phyloP scores from a whole-genome alignment of 139 green algal species.

The Parachlorella kessleri region DNA sequence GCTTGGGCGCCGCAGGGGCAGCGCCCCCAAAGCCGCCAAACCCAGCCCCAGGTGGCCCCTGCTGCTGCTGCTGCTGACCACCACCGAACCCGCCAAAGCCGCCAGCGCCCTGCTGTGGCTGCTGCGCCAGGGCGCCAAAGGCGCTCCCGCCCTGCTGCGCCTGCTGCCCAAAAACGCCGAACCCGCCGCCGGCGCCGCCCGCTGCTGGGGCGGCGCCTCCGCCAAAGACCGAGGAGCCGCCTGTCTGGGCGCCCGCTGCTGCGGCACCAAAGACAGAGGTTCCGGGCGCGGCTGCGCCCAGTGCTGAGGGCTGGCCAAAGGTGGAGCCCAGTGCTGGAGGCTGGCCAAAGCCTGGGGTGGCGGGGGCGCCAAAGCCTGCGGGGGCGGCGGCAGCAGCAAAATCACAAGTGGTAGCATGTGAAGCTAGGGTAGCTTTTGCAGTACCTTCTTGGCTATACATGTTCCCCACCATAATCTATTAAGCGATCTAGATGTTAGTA shows the following conservation, averaged over 20 bases:
- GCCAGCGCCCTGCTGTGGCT: neutral
- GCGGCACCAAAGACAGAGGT: neutral
- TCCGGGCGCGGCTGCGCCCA: conserved; percentile 10
- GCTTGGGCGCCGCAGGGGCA: conserved; percentile 3
- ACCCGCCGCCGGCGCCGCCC: conserved; percentile 16
- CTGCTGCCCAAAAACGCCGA: conserved; percentile 21
- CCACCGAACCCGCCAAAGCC: neutral
- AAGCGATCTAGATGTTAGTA: neutral
- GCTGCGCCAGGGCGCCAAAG: neutral
- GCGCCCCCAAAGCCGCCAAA: conserved; percentile 22
- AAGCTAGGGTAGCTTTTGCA: neutral
- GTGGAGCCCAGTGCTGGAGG: neutral
- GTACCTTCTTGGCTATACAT: neutral
- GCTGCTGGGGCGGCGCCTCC: neutral
- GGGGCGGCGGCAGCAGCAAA: too few relatives aligned
- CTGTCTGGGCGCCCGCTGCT: conserved; percentile 1
- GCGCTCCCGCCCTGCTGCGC: neutral
- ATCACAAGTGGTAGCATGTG: neutral
- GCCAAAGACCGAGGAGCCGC: conserved; percentile 2
- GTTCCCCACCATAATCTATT: neutral
- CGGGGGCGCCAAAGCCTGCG: conserved; percentile 15
- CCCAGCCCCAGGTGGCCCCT: neutral
- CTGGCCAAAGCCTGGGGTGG: conserved; percentile 15
- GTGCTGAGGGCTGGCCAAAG: conserved; percentile 12
- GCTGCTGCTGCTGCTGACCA: neutral